A percentile compares a stretch with the other conserved stretches of the same genome.
phyloP scores from a whole-genome alignment of 73 alveolate species.

The Paramecium octaurelia region DNA sequence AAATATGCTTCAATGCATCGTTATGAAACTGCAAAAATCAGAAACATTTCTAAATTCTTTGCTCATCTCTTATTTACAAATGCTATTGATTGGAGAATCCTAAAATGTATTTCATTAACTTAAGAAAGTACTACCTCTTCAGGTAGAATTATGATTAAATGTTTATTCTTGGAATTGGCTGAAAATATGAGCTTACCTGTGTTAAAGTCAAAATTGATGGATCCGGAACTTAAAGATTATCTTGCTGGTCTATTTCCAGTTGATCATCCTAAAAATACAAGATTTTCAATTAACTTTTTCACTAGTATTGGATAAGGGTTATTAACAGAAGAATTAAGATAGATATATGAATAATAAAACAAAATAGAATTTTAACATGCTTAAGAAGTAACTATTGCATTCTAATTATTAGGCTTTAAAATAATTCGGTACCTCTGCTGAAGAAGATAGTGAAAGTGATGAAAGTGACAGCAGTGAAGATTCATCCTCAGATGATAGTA shows the following conservation, averaged over 20 bases:
- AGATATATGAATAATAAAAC: constrained; percentile 13
- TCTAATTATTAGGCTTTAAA: background rate
- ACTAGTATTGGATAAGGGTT: constrained; percentile 98
- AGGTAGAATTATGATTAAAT: constrained; percentile 97
- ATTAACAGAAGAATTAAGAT: constrained; percentile 94
- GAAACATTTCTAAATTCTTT: constrained; percentile 98
- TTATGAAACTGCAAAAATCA: constrained; percentile 97
- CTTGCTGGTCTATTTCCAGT: constrained; percentile 87
- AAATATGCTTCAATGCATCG: constrained; percentile 96
- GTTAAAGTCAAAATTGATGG: constrained; percentile 63
- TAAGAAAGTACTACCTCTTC: constrained; percentile 98
- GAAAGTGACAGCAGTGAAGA: background rate
- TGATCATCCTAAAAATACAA: constrained; percentile 95
- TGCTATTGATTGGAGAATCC: constrained; percentile 88
- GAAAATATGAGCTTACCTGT: constrained; percentile 78
- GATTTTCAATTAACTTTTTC: constrained; percentile 98
- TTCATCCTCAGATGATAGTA: constrained; percentile 21
- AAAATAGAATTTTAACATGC: constrained; percentile 25
- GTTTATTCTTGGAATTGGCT: constrained; percentile 83
- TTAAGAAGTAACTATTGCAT: background rate
- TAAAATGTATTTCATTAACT: constrained; percentile 87
- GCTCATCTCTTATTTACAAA: constrained; percentile 97
- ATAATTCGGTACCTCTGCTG: background rate
- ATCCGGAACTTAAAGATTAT: constrained; percentile 73
- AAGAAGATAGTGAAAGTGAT: background rate